These are phyloP conservation scores for Eimeria falciformis DNA, from an alignment of 169 alveolate species.

Conservation along the genomic window DNA sequence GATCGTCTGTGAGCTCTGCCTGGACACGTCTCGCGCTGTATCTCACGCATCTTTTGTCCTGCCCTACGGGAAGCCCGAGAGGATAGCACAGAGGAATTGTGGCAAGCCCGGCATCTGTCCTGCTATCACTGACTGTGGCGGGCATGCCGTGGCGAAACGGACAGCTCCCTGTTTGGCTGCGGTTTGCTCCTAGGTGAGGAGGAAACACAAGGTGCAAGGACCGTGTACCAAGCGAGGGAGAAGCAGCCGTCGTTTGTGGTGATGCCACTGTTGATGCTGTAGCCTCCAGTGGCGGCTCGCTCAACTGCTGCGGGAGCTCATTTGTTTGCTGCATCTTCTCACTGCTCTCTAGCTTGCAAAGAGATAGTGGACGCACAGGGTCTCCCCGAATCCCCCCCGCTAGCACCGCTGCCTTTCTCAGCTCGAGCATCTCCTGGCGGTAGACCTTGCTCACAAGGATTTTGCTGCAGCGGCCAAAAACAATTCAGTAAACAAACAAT, in stretches of 20 bases:
- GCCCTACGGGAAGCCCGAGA: neutral
- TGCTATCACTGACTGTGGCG: neutral
- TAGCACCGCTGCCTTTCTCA: constrained; percentile 63
- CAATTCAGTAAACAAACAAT: neutral
- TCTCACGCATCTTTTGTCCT: neutral
- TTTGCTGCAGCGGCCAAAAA: constrained; percentile 42
- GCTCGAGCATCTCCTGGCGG: constrained; percentile 69
- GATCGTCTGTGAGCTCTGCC: neutral
- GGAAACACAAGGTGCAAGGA: neutral
- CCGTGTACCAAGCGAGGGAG: neutral
- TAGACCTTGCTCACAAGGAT: constrained; percentile 59
- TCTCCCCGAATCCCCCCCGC: constrained; percentile 47
- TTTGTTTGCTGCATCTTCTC: no score
- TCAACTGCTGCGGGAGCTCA: neutral
- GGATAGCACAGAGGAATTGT: constrained; percentile 54
- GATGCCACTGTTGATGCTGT: neutral
- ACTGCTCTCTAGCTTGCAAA: neutral
- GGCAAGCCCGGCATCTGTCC: neutral
- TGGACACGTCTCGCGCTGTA: neutral
- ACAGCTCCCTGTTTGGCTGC: constrained; percentile 15
- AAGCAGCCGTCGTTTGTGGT: neutral
- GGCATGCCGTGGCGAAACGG: constrained; percentile 42
- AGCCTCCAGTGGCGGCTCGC: neutral
- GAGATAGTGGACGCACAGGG: constrained; percentile 50
- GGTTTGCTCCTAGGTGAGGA: neutral